Conservation (phyloP, 2,329 filamentous ascomycete species). For the Fusarium illudens region DNA sequence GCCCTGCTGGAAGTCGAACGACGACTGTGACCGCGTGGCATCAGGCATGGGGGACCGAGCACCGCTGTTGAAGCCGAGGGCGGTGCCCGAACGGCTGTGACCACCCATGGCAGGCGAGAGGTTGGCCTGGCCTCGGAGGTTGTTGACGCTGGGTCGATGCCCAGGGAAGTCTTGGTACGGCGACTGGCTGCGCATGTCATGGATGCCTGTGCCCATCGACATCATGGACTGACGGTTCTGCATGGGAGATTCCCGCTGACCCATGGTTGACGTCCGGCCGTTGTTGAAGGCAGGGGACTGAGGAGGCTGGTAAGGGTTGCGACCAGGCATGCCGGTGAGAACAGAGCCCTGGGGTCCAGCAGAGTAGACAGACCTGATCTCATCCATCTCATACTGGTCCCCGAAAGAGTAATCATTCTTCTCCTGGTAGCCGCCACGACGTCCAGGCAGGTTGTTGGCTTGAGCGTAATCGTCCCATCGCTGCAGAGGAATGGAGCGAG, state of each 20-base stretch:
- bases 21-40: conserved; percentile 59
- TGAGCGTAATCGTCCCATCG: conserved; percentile 97
- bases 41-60: conserved; percentile 56
- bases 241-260: conserved; percentile 59
- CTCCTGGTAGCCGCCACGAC: conserved; percentile 76
- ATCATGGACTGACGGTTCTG: conserved; percentile 76
- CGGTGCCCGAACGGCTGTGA: conserved; percentile 52
- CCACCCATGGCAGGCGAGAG: conserved; percentile 55
- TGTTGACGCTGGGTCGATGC: conserved; percentile 69
- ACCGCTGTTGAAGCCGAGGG: conserved; percentile 59
- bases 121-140: conserved; percentile 59
- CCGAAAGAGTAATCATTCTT: conserved; percentile 72
- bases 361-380: conserved; percentile 96
- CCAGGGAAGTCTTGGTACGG: conserved; percentile 65
- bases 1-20: conserved; percentile 69
- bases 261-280: conserved; percentile 55
- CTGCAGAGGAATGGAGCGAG: conserved; percentile 90
- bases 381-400: conserved; percentile 94
- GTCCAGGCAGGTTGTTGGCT: conserved; percentile 87
- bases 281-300: conserved; percentile 76
- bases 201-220: conserved; percentile 64
- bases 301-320: conserved; percentile 81
- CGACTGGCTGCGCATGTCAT: conserved; percentile 60
- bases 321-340: conserved; percentile 80
- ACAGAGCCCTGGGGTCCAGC: conserved; percentile 89